Base-by-base conservation (phyloP, 345 rosid genomes). In the Eucalyptus polybractea region DNA sequence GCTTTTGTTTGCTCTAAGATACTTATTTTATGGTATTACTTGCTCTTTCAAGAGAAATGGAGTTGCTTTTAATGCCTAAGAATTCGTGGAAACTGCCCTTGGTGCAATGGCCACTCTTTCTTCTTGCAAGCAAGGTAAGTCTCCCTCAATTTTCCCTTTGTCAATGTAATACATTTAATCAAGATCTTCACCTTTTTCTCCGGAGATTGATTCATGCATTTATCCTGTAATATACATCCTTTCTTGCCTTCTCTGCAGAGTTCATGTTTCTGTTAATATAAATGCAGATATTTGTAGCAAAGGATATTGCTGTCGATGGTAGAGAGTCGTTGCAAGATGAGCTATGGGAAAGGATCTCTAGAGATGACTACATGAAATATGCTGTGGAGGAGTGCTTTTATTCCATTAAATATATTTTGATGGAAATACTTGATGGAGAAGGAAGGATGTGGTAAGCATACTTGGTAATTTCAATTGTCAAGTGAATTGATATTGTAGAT, bases 31-130 rank as follows among this genome's bases (percentile, higher is more conserved):
- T 80, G 14, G 33, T 27, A 87, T 29, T 86, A 22, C 42, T 62
- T 50, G 83, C 83, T 72, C 33, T 83, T 91, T 93, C 60, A 87
- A 97, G 99, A 90, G 99, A 98, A 93, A 91, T 93, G 97, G 99
- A 98, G 89, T 92, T 97, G 93, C 99, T 98, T 93, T 90, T 92
- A 90, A 98, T 98, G 99, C 99, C 99, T 49, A 96, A 93, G 92
- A 98, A 97, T 95, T 94, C 99, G 80, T 97, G 98, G 88, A 93
- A 91, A 88, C 96, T 97, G 80, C 94, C 94, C 27, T 89, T 98
- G 92, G 96, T 98, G 86, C 99, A 97, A 91, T 98, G 98, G 99
- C 99, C 99, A 29, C 98, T 97, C 86, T 98, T 98, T 94, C 99
- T 98, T 93, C 99, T 98, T 93, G 94, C 98, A 88, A 98, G 98